Conservation (phyloP, 148 eudicot species). For the Rhododendron williamsianum region DNA sequence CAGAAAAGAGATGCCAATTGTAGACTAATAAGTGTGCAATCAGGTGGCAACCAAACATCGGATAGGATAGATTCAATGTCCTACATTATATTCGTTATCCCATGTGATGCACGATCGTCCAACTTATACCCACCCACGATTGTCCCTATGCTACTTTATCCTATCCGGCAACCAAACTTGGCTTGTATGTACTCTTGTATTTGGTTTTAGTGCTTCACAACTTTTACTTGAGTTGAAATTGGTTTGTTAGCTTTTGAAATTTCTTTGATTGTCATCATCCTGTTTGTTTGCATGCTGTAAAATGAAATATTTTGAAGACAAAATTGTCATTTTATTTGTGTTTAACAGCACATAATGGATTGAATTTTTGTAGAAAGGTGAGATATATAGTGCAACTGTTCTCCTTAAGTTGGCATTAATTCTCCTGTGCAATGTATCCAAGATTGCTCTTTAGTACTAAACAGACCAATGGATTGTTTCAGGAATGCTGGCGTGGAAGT, state of each 20-base stretch:
- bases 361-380: background rate
- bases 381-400: background rate
- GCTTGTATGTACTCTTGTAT: background rate
- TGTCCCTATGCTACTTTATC: background rate
- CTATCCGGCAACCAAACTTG: background rate
- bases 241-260: background rate
- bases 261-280: background rate
- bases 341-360: too few relatives aligned
- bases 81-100: background rate
- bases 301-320: background rate
- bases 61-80: background rate
- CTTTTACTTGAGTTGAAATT: background rate
- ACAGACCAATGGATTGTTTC: conserved; percentile 11
- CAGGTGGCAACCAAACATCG: background rate
- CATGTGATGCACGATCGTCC: background rate
- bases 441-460: background rate
- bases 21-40: background rate
- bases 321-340: background rate
- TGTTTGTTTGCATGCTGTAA: background rate
- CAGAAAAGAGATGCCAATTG: background rate
- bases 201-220: background rate
- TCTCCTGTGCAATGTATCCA: background rate
- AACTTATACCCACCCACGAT: background rate
- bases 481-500: conserved; percentile 51
- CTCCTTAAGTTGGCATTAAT: background rate